Evolutionary conservation across 495 filamentous ascomycete genomes (phyloP), one percentile per base, ranked within the genome.

Genomic region (Halenospora varia): DNA sequence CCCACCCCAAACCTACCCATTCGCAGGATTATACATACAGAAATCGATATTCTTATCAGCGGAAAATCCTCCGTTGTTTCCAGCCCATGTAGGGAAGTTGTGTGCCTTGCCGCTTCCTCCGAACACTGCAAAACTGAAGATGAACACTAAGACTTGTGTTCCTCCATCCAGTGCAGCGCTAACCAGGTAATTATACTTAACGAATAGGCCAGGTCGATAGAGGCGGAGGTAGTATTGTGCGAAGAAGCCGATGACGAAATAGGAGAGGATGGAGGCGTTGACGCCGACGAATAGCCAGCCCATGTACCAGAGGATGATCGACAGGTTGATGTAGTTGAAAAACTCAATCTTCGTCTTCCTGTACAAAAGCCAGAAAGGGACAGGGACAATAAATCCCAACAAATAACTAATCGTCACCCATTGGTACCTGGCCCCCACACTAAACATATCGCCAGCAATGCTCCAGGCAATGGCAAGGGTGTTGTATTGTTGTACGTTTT

Each of bases 111-210:
- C n/a, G n/a, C n/a, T n/a, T n/a, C 29, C 76, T 0, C 76, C 76
- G 25, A 76, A 70, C 2, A 79, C 70, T 2, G 75, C 74, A 65
- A 79, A 79, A 0, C 73, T 73, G 3, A 79, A 65, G 29, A 78
- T 72, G 51, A 78, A 79, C 0, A 79, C 57, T 0, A 75, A 56
- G 2, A 67, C 70, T 47, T 70, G 64, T 53, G 66, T 70, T 0
- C 67, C 75, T 15, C 74, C 75, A 58, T 79, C 76, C 47, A 78
- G 61, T 3, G 74, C 75, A 2, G 67, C 74, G 0, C 66, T 65
- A 8, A 79, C 53, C 1, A 78, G 59, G 45, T 77, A 79, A 22
- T 71, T 74, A 50, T 77, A 78, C 40, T 77, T 69, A 54, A 71
- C 70, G 66, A 75, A 79, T 24, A 72, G 66, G 0, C 66, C 51